Percentiles rank a stretch among this genome's conserved stretches.
These are phyloP conservation scores for Globisporangium acanthophoron DNA, from an alignment of 352 stramenopile genomes.

Conservation along the genomic window DNA sequence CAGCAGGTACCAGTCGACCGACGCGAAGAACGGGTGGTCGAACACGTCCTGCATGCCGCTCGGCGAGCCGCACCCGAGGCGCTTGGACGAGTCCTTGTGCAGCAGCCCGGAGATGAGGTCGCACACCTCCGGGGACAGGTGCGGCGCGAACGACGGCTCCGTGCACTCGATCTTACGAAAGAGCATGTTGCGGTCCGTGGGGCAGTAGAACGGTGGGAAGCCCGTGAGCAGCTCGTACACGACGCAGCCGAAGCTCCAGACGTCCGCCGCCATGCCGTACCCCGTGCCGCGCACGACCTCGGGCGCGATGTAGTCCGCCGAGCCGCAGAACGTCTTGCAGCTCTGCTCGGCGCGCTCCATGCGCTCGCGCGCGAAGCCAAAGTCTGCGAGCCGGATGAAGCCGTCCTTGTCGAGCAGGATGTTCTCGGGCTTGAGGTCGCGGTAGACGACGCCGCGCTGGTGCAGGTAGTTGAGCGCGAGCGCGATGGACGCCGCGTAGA, in stretches of 20 bases:
- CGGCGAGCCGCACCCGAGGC: conserved; percentile 39
- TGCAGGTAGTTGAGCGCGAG: conserved; percentile 91
- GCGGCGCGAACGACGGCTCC: conserved; percentile 89
- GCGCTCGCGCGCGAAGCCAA: conserved; percentile 64
- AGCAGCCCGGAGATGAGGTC: conserved; percentile 57
- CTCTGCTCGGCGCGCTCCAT: conserved; percentile 48
- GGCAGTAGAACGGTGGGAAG: conserved; percentile 91
- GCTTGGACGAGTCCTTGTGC: conserved; percentile 51
- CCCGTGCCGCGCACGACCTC: conserved; percentile 69
- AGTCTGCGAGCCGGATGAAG: conserved; percentile 85
- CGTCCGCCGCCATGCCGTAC: conserved; percentile 70
- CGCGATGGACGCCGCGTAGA: conserved; percentile 97
- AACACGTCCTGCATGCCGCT: conserved; percentile 72
- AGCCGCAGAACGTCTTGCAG: conserved; percentile 81
- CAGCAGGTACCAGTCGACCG: conserved; percentile 74
- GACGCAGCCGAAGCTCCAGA: conserved; percentile 90
- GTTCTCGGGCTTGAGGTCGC: conserved; percentile 91
- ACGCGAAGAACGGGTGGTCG: conserved; percentile 65
- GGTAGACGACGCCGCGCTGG: conserved; percentile 74
- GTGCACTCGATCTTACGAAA: conserved; percentile 96
- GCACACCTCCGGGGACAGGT: conserved; percentile 69
- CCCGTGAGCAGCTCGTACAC: conserved; percentile 82
- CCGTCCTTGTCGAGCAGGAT: conserved; percentile 86
- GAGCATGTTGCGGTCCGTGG: conserved; percentile 84
- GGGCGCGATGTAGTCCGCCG: conserved; percentile 80